phyloP scores from a whole-genome alignment of 176 grass and related monocot genomes.

The Bolboschoenus planiculmis region DNA sequence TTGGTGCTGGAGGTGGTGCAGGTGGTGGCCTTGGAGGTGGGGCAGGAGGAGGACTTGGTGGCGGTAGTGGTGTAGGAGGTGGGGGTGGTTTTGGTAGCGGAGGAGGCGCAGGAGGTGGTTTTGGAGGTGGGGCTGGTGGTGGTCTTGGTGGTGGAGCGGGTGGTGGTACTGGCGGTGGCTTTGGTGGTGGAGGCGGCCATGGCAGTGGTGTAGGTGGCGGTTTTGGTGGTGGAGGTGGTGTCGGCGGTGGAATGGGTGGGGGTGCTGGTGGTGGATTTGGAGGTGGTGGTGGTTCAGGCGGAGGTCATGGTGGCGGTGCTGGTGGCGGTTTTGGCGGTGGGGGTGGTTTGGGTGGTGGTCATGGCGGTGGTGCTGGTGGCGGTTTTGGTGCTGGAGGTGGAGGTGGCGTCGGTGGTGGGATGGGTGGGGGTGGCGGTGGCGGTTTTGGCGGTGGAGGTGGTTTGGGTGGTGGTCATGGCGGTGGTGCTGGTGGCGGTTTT shows the following conservation, averaged over 20 bases:
- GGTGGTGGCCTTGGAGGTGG: neutral
- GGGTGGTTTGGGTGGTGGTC: neutral
- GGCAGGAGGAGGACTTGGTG: neutral
- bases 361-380: neutral
- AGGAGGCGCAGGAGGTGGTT: neutral
- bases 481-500: neutral
- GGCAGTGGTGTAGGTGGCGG: neutral
- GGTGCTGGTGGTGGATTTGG: neutral
- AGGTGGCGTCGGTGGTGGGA: neutral
- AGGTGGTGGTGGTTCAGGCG: neutral
- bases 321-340: neutral
- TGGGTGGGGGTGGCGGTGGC: neutral
- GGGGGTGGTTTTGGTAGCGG: neutral
- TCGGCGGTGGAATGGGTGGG: neutral
- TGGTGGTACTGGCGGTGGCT: neutral
- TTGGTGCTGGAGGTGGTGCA: neutral
- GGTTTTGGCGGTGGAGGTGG: constrained; percentile 9
- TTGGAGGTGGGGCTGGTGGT: neutral
- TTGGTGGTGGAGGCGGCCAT: neutral
- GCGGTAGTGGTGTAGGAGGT: neutral
- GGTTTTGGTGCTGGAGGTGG: neutral
- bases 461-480: neutral
- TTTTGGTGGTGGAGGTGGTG: neutral
- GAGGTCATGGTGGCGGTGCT: neutral
- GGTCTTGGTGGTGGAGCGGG: neutral